A percentile compares a stretch with the other conserved stretches of the same genome.
These are phyloP conservation scores for Dryas drummondii DNA, from an alignment of 306 rosid genomes.

Conservation along the genomic window DNA sequence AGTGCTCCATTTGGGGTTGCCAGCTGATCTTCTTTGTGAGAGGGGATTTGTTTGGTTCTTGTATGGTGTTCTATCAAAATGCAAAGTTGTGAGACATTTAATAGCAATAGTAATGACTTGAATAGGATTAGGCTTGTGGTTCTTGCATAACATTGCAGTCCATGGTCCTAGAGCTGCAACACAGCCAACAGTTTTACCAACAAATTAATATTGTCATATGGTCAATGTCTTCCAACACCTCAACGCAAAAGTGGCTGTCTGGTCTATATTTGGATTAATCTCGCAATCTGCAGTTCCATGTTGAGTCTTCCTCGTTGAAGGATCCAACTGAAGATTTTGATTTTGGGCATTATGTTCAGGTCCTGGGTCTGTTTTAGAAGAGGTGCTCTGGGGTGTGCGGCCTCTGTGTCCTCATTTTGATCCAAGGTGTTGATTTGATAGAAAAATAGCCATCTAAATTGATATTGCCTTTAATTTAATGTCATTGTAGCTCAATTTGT, in stretches of 20 bases:
- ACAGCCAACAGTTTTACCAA: background rate
- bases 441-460: background rate
- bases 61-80: background rate
- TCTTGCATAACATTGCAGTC: background rate
- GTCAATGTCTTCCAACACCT: background rate
- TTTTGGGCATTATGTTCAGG: slow-evolving; percentile 2
- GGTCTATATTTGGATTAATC: background rate
- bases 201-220: background rate
- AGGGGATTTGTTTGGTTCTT: background rate
- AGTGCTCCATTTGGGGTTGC: background rate
- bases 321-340: background rate
- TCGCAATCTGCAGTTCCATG: background rate
- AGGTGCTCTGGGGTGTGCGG: background rate
- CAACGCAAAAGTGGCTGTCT: background rate
- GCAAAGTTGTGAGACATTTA: background rate
- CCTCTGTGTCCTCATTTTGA: no score
- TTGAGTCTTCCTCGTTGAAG: background rate
- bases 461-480: background rate
- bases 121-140: background rate
- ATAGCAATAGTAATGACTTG: background rate
- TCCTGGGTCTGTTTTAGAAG: background rate
- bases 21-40: slow-evolving; percentile 1
- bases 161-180: background rate
- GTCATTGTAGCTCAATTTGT: background rate
- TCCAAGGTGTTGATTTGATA: background rate